phyloP scores from a whole-genome alignment of 2,329 filamentous ascomycete genomes.

The Pestalotiopsis sp. region DNA sequence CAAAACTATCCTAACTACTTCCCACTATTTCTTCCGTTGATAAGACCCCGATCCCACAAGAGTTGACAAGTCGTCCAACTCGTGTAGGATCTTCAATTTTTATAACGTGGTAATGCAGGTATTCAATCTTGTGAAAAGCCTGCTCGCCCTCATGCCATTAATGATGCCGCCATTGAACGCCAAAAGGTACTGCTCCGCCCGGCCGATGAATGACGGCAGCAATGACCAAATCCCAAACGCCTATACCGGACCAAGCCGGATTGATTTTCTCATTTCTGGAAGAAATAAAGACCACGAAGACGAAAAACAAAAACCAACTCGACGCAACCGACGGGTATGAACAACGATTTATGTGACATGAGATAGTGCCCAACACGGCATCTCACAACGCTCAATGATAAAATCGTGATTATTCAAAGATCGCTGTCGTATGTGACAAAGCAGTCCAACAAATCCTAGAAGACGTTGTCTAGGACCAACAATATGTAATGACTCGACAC shows the following conservation, averaged over 20 bases:
- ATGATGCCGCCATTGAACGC: not conserved
- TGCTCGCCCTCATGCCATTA: not conserved
- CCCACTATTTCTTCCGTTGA: too few species aligned
- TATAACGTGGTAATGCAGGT: too few species aligned
- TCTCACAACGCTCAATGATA: conserved; percentile 1
- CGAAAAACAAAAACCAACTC: not conserved
- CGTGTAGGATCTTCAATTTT: too few species aligned
- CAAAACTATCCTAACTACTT: too few species aligned
- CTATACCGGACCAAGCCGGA: not conserved
- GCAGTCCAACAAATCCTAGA: not conserved
- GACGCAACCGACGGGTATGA: conserved; percentile 2
- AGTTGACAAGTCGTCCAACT: too few species aligned
- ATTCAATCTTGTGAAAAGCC: not conserved
- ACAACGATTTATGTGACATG: conserved; percentile 7
- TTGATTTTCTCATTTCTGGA: not conserved
- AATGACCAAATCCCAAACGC: not conserved
- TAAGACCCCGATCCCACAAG: too few species aligned
- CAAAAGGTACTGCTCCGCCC: not conserved
- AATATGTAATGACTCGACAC: not conserved
- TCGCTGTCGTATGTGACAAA: not conserved
- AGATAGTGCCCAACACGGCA: not conserved
- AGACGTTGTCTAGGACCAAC: conserved; percentile 14
- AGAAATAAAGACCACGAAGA: not conserved
- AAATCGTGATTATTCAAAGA: not conserved
- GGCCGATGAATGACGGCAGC: not conserved